These are phyloP conservation scores for Botrytis fragariae DNA, from an alignment of 2,329 filamentous ascomycete genomes.

Conservation along the genomic window DNA sequence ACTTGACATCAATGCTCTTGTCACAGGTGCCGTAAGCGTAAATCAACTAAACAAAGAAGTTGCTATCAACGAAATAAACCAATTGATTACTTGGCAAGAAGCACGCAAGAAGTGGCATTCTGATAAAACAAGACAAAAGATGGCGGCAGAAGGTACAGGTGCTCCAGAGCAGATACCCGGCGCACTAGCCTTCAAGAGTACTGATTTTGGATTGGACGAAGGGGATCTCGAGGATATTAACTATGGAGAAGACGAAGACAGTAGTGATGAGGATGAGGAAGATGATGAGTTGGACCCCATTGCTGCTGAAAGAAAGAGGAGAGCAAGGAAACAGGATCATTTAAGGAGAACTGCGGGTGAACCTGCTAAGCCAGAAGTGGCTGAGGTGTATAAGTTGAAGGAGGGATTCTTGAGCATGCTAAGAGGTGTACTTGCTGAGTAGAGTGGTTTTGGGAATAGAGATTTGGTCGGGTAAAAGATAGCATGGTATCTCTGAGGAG, in stretches of 20 bases:
- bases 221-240: slow-evolving; percentile 84
- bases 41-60: slow-evolving; percentile 67
- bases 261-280: slow-evolving; percentile 60
- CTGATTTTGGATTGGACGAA: slow-evolving; percentile 86
- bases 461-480: too few relatives aligned
- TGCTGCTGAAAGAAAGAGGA: slow-evolving; percentile 74
- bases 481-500: neutral
- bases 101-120: slow-evolving; percentile 97
- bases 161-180: slow-evolving; percentile 49
- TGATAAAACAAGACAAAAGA: slow-evolving; percentile 97
- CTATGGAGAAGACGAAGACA: slow-evolving; percentile 69
- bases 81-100: slow-evolving; percentile 89
- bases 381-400: slow-evolving; percentile 74
- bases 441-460: slow-evolving; percentile 30
- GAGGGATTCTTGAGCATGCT: slow-evolving; percentile 81
- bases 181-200: slow-evolving; percentile 64
- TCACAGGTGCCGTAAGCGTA: slow-evolving; percentile 72
- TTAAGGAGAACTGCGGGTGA: slow-evolving; percentile 79
- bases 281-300: slow-evolving; percentile 86
- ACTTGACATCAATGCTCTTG: slow-evolving; percentile 90
- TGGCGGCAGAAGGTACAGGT: slow-evolving; percentile 77
- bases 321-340: slow-evolving; percentile 74
- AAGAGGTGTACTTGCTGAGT: slow-evolving; percentile 75
- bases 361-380: slow-evolving; percentile 75
- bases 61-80: slow-evolving; percentile 77